Evolutionary conservation across 2,329 filamentous ascomycete genomes (phyloP).

Genomic region (Venturia effusa): DNA sequence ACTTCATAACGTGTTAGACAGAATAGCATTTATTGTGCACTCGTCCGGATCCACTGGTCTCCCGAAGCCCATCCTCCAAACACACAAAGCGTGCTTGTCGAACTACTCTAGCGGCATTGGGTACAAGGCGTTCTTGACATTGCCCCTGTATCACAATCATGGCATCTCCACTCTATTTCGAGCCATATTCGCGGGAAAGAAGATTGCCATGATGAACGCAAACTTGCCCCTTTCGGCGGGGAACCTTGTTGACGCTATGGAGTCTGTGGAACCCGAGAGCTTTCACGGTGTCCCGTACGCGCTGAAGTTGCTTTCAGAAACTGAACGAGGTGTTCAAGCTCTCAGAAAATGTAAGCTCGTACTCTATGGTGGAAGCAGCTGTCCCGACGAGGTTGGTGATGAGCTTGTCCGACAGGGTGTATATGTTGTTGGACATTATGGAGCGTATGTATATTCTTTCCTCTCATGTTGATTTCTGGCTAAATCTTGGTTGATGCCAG

Average conservation of each 20-base stretch:
- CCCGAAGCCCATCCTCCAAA: constrained; percentile 52
- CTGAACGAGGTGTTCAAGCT: constrained; percentile 39
- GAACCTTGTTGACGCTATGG: constrained; percentile 37
- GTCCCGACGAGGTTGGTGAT: constrained; percentile 49
- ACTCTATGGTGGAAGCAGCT: constrained; percentile 46
- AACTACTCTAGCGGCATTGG: background rate
- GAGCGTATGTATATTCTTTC: constrained; percentile 32
- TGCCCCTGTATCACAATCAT: constrained; percentile 50
- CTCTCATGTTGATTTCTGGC: constrained; percentile 4
- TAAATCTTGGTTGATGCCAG: constrained; percentile 19
- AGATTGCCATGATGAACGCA: constrained; percentile 44
- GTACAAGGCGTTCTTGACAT: constrained; percentile 10
- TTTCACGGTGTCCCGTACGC: constrained; percentile 55
- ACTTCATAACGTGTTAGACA: constrained; percentile 15
- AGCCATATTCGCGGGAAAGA: constrained; percentile 39
- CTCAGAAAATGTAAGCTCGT: constrained; percentile 41
- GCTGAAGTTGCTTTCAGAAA: constrained; percentile 51
- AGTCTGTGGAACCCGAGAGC: constrained; percentile 35
- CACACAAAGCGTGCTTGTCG: constrained; percentile 26
- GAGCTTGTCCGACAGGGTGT: constrained; percentile 41
- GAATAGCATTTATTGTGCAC: constrained; percentile 36
- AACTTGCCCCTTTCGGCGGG: constrained; percentile 42
- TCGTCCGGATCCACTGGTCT: constrained; percentile 49
- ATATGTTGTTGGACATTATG: constrained; percentile 46
- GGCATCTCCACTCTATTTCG: constrained; percentile 46